Evolutionary conservation across 2,329 filamentous ascomycete genomes (phyloP).

Genomic region (Fusarium globosum): DNA sequence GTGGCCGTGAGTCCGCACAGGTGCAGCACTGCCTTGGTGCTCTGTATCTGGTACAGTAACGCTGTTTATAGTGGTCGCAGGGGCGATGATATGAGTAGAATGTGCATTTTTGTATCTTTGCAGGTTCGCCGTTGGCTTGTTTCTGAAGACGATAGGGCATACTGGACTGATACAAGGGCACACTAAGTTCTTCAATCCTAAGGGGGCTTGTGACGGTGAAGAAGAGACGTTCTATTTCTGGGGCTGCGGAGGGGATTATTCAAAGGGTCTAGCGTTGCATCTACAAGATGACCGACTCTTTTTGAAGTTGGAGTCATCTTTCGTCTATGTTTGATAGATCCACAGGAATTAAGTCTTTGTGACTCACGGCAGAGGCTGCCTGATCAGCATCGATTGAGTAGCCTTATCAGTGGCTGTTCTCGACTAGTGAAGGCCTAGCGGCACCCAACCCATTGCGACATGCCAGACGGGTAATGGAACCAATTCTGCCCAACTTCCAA

Average conservation of each 20-base stretch:
- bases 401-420: background rate
- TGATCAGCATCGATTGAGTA: accelerated
- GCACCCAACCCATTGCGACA: background rate
- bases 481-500: background rate
- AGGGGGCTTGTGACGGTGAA: background rate
- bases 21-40: background rate
- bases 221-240: background rate
- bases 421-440: background rate
- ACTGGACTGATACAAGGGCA: background rate
- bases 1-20: background rate
- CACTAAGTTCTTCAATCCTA: background rate
- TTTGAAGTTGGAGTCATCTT: background rate
- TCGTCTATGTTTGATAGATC: background rate
- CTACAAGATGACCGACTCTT: background rate
- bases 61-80: background rate
- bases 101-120: background rate
- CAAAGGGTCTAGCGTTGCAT: background rate
- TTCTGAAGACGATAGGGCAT: background rate
- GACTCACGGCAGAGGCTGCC: background rate
- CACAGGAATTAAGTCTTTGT: background rate
- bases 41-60: background rate
- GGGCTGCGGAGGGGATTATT: background rate
- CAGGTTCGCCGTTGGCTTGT: background rate
- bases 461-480: background rate
- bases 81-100: background rate